Evolutionary conservation across 2,329 filamentous ascomycete genomes (phyloP).

Genomic region (Aspergillus brunneoviolaceus): DNA sequence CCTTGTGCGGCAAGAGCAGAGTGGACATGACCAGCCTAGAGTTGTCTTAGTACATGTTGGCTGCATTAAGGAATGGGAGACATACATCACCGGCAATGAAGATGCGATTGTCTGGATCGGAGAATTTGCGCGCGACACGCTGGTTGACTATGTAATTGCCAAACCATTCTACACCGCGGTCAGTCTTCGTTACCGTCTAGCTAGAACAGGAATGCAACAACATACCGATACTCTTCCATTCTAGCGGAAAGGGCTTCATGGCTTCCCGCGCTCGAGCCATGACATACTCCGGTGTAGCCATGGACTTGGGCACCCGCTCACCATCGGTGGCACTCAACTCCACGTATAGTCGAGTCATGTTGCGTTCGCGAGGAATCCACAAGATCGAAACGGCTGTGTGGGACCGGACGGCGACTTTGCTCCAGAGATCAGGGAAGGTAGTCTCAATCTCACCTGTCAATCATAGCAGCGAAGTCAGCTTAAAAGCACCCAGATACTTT

Average conservation of each 20-base stretch:
- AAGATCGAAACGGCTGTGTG: conserved; percentile 67
- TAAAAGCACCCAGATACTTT: too few species aligned
- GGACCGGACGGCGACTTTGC: conserved; percentile 68
- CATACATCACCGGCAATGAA: conserved; percentile 52
- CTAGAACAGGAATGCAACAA: background rate
- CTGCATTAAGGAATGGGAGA: background rate
- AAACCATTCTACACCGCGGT: conserved; percentile 46
- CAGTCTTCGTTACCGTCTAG: background rate
- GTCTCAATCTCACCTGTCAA: conserved; percentile 55
- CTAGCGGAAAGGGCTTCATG: conserved; percentile 46
- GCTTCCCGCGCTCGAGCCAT: conserved; percentile 55
- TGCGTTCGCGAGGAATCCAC: conserved; percentile 71
- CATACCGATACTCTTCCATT: conserved; percentile 38
- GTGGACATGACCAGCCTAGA: conserved; percentile 32
- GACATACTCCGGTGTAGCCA: conserved; percentile 63
- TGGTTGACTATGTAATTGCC: conserved; percentile 53
- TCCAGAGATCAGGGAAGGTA: conserved; percentile 73
- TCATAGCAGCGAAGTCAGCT: background rate
- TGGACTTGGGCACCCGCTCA: conserved; percentile 30
- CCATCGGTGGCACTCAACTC: conserved; percentile 33
- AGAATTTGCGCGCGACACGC: conserved; percentile 48
- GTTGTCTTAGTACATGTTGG: background rate
- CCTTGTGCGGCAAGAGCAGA: conserved; percentile 36
- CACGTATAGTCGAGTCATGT: conserved; percentile 65
- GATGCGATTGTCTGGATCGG: conserved; percentile 41